Evolutionary conservation across 192 early-diverging fungal genomes (phyloP), one percentile per base, ranked within the genome.

Genomic region (Hyaloraphidium curvatum): DNA sequence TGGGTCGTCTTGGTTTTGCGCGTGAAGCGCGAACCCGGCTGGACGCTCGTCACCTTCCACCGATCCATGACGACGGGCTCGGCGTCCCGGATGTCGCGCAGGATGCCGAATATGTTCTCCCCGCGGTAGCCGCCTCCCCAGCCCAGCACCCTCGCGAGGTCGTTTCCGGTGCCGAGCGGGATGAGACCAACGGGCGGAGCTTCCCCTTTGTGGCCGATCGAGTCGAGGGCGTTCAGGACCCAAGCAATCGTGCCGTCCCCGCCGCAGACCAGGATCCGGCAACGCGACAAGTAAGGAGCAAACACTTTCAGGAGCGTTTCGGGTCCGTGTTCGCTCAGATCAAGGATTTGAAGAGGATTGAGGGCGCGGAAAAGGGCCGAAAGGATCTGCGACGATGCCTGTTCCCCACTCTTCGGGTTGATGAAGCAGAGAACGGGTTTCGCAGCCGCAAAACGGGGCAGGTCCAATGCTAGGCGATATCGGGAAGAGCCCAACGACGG

Each of bases 131-230:
- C 31, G 11, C 31, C 41, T 13, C 22, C 22, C 54, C 54, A 28
- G 21, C 68, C 65, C 11, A 72, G 55, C 3, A 72, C 65, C 16
- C 65, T 52, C 2, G 69, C 62, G 23, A 72, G 63, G 55, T 72
- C 70, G 35, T 72, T 72, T 7, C 70, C 70, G 21, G 70, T 72
- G 33, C 70, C 70, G n/a, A 71, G 51, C 16, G 70, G 70, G 5
- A 72, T 31, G 13, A 72, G 31, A 25, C 58, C 66, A 11, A 72
- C 63, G 14, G 63, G 55, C 2, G 69, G 62, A 22, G 31, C 28
- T 31, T 58, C 28, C 2, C 51, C 62, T n/a, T 50, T 37, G 2
- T 58, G 40, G 3, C 55, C 39, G 1, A 54, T 50, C 14, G 60
- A 51, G 39, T 72, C 70, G 11, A 72, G 59, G n/a, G 63, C 55